Evolutionary conservation across 2,329 filamentous ascomycete genomes (phyloP), one percentile per base, ranked within the genome.

Genomic region (Penicillium carneum): DNA sequence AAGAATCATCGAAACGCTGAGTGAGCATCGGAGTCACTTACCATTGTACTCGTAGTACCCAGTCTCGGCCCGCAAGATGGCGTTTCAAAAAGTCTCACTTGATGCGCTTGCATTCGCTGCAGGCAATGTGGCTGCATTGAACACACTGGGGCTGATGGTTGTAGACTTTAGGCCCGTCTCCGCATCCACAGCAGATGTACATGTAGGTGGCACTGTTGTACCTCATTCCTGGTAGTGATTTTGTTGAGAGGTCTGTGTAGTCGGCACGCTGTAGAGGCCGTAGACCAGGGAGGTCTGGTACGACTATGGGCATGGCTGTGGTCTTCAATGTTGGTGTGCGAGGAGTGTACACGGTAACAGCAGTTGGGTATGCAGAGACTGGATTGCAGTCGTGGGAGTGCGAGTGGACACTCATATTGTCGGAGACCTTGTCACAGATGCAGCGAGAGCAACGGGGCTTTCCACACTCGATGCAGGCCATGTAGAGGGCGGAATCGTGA

Each of bases 101-200:
- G 53, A 77, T 68, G 41, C 69, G 57, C 1, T 34, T 50, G 69
- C 77, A 79, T 14, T 11, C 4, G 6, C 2, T 0, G 69, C 78
- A 80, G 29, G 64, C 68, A 14, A 41, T 39, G 26, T 80, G 78
- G 2, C 69, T 1, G 68, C 78, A 80, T 0, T 41, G 57, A 2
- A 77, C 65, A 53, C 78, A 80, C 20, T 39, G 46, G 2, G 73
- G 69, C 45, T 80, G 75, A 33, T 61, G 45, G 11, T 74, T 66
- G 63, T 65, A 79, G 41, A 77, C 63, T 53, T 79, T 80, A 0
- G 78, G 78, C 0, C 78, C 78, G 43, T 80, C 77, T 1, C 69
- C 41, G 61, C 78, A 80, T 4, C 61, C 1, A 71, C 78, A 80
- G 68, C 78, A 80, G 57, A 76, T 70, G 47, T 77, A 80, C 63